Conservation (phyloP, 306 rosid species). For the Lathyrus tuberosus region DNA sequence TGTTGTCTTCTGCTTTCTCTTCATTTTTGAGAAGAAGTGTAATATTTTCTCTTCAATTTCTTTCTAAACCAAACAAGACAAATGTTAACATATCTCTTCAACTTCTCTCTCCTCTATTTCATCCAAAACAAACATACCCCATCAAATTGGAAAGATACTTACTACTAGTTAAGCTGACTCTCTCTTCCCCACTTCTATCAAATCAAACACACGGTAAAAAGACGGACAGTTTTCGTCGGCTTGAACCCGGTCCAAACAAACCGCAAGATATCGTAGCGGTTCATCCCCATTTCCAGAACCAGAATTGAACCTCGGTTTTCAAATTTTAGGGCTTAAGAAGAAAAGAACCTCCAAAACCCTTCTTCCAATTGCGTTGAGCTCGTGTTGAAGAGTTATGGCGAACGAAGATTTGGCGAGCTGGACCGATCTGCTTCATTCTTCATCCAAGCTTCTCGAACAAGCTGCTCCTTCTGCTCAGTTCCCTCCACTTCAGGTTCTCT, state of each 20-base stretch:
- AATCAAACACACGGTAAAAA: neutral
- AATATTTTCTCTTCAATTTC: no score
- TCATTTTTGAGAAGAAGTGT: no score
- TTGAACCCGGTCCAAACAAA: slow-evolving; percentile 1
- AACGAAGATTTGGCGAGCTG: slow-evolving; percentile 68
- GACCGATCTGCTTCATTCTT: slow-evolving; percentile 91
- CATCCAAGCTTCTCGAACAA: slow-evolving; percentile 97
- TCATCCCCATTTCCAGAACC: slow-evolving; percentile 7
- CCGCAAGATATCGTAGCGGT: neutral
- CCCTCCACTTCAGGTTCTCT: slow-evolving; percentile 88
- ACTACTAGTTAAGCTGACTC: no score
- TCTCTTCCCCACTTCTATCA: no score
- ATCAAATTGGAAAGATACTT: no score
- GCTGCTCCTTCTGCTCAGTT: slow-evolving; percentile 97
- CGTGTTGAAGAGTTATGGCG: slow-evolving; percentile 54
- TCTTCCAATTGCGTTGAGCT: neutral
- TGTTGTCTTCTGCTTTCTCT: no score
- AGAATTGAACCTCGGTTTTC: slow-evolving; percentile 21
- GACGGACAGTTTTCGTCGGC: neutral
- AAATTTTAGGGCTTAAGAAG: slow-evolving; percentile 46
- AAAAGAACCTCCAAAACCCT: slow-evolving; percentile 15
- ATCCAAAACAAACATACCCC: no score
- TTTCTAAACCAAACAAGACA: no score
- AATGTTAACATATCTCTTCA: no score
- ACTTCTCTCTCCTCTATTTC: no score